Conservation (phyloP, 106 monocot species). For the Narthecium ossifragum region DNA sequence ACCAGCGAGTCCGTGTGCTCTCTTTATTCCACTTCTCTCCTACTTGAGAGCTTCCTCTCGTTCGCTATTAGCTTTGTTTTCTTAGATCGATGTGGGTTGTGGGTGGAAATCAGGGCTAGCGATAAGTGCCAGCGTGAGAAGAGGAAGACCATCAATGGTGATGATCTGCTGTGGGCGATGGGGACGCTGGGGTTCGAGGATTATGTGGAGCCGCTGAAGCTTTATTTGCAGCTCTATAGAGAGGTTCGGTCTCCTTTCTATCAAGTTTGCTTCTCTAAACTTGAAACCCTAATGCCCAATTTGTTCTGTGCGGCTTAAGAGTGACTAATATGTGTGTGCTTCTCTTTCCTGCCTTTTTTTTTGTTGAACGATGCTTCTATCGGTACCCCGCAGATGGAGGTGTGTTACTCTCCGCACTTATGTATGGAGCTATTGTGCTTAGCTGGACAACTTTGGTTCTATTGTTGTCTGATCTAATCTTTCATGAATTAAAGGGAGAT, state of each 20-base stretch:
- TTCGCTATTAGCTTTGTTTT: no score
- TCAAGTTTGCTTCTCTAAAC: neutral
- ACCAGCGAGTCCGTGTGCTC: conserved; percentile 52
- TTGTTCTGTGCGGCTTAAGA: no score
- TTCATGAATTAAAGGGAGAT: conserved; percentile 38
- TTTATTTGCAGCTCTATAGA: conserved; percentile 38
- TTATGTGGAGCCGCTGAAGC: conserved; percentile 38
- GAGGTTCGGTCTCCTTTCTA: conserved; percentile 19
- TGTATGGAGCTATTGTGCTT: no score
- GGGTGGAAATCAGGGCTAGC: conserved; percentile 47
- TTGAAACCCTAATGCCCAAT: no score
- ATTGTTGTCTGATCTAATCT: no score
- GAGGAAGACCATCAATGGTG: conserved; percentile 55
- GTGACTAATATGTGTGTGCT: no score
- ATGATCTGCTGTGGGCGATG: conserved; percentile 52
- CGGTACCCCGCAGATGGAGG: conserved; percentile 19
- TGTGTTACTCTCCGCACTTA: no score
- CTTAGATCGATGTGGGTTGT: no score
- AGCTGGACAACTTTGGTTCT: no score
- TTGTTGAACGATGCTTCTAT: no score
- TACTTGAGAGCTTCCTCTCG: no score
- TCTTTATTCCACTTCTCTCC: neutral
- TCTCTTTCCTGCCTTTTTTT: no score
- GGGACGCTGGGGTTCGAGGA: conserved; percentile 51
- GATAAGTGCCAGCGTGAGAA: conserved; percentile 47